Evolutionary conservation across 805 yeast genomes (phyloP).

Genomic region (Metschnikowia lochheadii): DNA sequence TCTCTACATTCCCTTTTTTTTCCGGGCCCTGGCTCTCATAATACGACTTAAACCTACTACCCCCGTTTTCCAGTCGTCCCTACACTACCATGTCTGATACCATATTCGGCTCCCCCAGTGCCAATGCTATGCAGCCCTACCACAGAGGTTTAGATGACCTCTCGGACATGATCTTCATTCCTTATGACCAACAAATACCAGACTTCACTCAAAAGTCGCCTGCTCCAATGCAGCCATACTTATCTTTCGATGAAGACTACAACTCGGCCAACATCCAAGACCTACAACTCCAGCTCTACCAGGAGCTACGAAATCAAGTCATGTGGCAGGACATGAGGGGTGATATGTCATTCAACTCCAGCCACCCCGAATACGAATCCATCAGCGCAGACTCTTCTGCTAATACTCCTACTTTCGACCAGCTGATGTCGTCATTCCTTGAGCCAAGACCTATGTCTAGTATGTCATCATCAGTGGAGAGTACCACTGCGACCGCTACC

Average conservation of each 20-base stretch:
- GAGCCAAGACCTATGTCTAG: background rate
- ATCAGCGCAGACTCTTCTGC: conserved; percentile 13
- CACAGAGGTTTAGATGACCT: background rate
- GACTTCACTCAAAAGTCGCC: background rate
- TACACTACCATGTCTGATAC: background rate
- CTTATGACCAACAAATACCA: background rate
- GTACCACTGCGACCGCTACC: too few relatives aligned
- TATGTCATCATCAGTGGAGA: background rate
- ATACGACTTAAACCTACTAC: background rate
- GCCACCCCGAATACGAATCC: conserved; percentile 17
- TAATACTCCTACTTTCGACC: conserved; percentile 15
- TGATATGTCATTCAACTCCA: conserved; percentile 12
- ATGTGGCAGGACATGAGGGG: conserved; percentile 11
- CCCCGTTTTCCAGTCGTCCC: background rate
- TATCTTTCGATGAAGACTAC: background rate
- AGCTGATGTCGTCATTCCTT: conserved; percentile 1
- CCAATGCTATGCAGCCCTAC: background rate
- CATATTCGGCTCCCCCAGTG: background rate
- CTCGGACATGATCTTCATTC: background rate
- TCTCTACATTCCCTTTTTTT: background rate
- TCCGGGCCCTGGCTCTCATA: background rate
- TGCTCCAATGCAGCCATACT: background rate
- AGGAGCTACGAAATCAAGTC: conserved; percentile 11
- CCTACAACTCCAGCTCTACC: conserved; percentile 9
- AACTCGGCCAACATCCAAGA: conserved; percentile 4